These are phyloP conservation scores for Chalciporus piperatus DNA, from an alignment of 768 basidiomycete species.

Conservation along the genomic window DNA sequence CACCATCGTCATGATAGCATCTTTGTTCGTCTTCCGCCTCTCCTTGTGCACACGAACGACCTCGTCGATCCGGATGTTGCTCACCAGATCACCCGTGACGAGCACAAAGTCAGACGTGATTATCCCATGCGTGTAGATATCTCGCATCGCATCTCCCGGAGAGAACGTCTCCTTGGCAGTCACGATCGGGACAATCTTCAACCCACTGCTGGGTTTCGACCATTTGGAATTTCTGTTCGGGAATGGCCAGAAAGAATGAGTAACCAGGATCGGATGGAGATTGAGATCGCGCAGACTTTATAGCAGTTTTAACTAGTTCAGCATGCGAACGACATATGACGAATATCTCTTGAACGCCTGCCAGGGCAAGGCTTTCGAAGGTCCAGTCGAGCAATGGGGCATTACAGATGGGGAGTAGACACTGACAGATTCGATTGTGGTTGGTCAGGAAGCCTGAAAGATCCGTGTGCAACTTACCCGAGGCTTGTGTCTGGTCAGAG, in stretches of 20 bases:
- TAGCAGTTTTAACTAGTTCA: constrained; percentile 78
- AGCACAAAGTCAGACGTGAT: constrained; percentile 90
- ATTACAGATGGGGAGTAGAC: constrained; percentile 91
- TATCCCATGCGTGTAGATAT: constrained; percentile 88
- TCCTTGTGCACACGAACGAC: constrained; percentile 89
- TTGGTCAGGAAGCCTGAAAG: constrained; percentile 10
- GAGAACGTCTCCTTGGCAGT: constrained; percentile 86
- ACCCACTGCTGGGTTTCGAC: constrained; percentile 73
- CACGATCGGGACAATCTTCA: constrained; percentile 83
- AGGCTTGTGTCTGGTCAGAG: constrained; percentile 84
- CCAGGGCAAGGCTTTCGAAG: constrained; percentile 90
- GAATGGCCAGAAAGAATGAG: constrained; percentile 4
- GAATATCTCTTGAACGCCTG: constrained; percentile 94
- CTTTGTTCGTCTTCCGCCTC: constrained; percentile 80
- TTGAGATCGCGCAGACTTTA: constrained; percentile 54
- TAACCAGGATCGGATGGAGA: constrained; percentile 8
- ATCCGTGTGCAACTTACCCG: constrained; percentile 52
- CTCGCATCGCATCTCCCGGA: constrained; percentile 89
- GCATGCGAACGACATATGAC: constrained; percentile 92
- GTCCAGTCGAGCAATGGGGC: constrained; percentile 95
- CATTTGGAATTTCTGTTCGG: constrained; percentile 71
- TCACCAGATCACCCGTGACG: constrained; percentile 88
- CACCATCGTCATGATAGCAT: constrained; percentile 96
- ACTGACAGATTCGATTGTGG: constrained; percentile 44
- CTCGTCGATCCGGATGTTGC: constrained; percentile 87